A percentile compares a stretch with the other conserved stretches of the same genome.
Evolutionary conservation across 805 yeast species (phyloP).

Genomic region (Wickerhamiella spandovensis): DNA sequence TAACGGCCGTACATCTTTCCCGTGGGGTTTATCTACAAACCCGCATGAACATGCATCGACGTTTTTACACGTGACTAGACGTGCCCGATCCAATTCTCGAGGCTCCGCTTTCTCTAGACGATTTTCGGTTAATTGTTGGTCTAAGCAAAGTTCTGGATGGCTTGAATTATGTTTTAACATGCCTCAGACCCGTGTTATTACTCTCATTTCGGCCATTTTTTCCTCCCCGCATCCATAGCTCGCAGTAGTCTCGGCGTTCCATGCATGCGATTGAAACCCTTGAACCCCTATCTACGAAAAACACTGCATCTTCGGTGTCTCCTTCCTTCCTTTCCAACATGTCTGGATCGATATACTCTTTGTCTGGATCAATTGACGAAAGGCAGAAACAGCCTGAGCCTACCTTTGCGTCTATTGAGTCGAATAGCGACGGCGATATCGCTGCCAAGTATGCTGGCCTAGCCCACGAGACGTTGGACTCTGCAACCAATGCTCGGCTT

Average conservation of each 20-base stretch:
- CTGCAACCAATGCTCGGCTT: conserved; percentile 11
- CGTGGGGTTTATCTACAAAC: background rate
- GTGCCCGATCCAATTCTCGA: background rate
- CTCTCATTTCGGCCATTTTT: background rate
- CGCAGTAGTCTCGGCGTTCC: background rate
- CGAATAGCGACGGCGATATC: background rate
- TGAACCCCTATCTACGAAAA: background rate
- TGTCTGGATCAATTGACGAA: background rate
- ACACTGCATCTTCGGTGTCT: background rate
- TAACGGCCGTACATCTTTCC: background rate
- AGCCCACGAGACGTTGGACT: background rate
- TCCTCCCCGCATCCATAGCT: background rate
- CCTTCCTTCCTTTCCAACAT: background rate
- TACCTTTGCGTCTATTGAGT: background rate
- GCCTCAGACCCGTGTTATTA: background rate
- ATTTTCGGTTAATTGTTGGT: background rate
- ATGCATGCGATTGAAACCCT: background rate
- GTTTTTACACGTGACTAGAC: background rate
- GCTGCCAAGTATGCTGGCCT: background rate
- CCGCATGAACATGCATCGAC: background rate
- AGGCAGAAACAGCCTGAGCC: background rate
- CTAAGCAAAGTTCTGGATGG: background rate
- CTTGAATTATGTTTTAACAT: background rate
- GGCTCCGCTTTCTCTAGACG: background rate
- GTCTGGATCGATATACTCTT: background rate